Conservation (phyloP, 495 filamentous ascomycete genomes). For the Trypethelium eluteriae region DNA sequence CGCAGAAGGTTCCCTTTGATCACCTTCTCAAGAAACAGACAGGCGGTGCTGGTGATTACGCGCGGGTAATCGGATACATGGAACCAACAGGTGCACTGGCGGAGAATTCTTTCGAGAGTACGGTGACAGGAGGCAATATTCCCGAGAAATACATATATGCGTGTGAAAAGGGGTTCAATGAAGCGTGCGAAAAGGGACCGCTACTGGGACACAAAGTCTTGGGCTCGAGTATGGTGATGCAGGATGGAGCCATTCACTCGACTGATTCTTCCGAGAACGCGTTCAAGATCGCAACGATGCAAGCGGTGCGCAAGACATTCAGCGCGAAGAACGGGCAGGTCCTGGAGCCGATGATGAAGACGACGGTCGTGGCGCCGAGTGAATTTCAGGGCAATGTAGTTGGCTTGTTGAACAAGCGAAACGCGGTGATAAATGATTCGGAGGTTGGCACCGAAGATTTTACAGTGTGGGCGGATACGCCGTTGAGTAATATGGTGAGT, state of each 20-base stretch:
- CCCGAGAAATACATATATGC: constrained; percentile 93
- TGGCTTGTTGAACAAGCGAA: constrained; percentile 91
- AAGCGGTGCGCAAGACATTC: constrained; percentile 97
- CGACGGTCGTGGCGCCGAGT: constrained; percentile 84
- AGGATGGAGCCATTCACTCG: constrained; percentile 95
- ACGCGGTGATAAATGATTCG: constrained; percentile 88
- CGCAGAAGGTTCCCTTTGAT: constrained; percentile 69
- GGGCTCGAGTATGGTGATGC: constrained; percentile 82
- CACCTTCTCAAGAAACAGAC: constrained; percentile 94
- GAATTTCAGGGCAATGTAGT: constrained; percentile 98
- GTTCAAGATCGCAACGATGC: constrained; percentile 94
- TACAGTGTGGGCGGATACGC: constrained; percentile 87
- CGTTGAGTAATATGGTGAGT: constrained; percentile 70
- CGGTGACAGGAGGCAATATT: constrained; percentile 82
- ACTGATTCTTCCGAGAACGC: constrained; percentile 97
- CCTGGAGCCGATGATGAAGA: constrained; percentile 97
- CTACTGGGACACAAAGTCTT: constrained; percentile 91
- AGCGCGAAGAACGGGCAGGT: constrained; percentile 65
- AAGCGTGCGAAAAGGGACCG: constrained; percentile 78
- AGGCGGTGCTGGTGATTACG: constrained; percentile 92
- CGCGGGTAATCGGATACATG: constrained; percentile 86
- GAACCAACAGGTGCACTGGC: constrained; percentile 70
- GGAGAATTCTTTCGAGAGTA: constrained; percentile 76
- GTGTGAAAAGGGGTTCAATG: constrained; percentile 91
- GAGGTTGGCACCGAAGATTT: constrained; percentile 95